A percentile compares a stretch with the other conserved stretches of the same genome.
Evolutionary conservation across 1,284 basidiomycete genomes (phyloP).

Genomic region (Tylopilus sp.): DNA sequence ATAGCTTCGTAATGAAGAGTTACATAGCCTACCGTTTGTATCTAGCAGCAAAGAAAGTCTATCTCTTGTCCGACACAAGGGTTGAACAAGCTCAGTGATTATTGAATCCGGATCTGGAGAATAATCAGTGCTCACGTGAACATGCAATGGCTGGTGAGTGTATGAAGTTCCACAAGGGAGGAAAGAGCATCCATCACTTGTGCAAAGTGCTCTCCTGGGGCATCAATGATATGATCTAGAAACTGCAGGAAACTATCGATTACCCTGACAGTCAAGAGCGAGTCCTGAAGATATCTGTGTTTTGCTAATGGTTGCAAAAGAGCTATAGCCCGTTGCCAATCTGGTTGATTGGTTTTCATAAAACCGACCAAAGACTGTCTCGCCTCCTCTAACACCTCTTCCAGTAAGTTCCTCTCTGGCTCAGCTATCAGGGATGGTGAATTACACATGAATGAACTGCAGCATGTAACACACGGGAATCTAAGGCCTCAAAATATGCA

Average conservation of each 20-base stretch:
- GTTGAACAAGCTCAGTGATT: neutral
- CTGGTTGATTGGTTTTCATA: conserved; percentile 7
- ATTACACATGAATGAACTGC: neutral
- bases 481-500: conserved; percentile 6
- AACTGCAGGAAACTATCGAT: conserved; percentile 1
- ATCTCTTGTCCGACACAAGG: neutral
- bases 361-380: conserved; percentile 3
- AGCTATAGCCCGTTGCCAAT: conserved; percentile 9
- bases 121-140: neutral
- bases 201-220: conserved; percentile 4
- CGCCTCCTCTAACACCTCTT: conserved; percentile 7
- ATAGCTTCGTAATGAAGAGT: neutral
- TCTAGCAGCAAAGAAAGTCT: conserved; percentile 6
- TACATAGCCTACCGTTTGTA: neutral
- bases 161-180: conserved; percentile 9
- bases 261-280: neutral
- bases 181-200: conserved; percentile 9
- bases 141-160: neutral
- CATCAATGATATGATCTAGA: conserved; percentile 1
- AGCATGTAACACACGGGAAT: neutral
- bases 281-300: conserved; percentile 1
- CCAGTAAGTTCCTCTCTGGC: neutral
- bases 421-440: neutral
- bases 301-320: conserved; percentile 8
- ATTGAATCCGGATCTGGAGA: conserved; percentile 1